Conservation (phyloP, 108 stramenopile species). For the Skeletonema tropicum region DNA sequence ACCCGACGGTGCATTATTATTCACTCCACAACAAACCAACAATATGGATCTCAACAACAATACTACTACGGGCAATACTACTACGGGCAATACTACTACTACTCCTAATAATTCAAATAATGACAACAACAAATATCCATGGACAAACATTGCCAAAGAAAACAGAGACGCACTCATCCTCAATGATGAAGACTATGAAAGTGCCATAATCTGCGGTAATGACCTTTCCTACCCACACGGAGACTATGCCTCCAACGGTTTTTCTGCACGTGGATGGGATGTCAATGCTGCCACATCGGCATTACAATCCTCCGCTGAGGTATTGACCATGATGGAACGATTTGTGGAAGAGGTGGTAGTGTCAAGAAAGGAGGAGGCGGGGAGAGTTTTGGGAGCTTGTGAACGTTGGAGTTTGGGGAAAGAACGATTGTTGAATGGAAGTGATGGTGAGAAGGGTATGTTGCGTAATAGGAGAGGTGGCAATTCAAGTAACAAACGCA, state of each 20-base stretch:
- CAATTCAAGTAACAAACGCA: background rate
- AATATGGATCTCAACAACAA: background rate
- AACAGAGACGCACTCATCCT: constrained; percentile 10
- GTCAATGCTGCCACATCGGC: constrained; percentile 29
- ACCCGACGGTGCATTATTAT: constrained; percentile 69
- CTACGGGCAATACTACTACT: background rate
- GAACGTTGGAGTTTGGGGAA: constrained; percentile 2
- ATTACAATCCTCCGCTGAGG: constrained; percentile 12
- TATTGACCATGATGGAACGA: constrained; percentile 4
- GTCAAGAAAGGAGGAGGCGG: constrained; percentile 19
- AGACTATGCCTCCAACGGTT: constrained; percentile 64
- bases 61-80: background rate
- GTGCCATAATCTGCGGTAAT: constrained; percentile 59
- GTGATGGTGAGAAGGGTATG: background rate
- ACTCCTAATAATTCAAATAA: background rate
- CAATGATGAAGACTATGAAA: constrained; percentile 57
- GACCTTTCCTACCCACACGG: constrained; percentile 48
- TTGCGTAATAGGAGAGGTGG: background rate
- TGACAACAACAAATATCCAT: constrained; percentile 35
- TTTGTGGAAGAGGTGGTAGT: constrained; percentile 28
- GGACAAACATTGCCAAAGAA: constrained; percentile 19
- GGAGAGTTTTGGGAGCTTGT: constrained; percentile 6
- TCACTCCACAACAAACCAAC: constrained; percentile 33
- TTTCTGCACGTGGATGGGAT: constrained; percentile 51
- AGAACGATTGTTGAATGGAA: background rate